A percentile compares a stretch with the other conserved stretches of the same genome.
These are phyloP conservation scores for Nicotiana obtusifolia DNA, from an alignment of 257 asterid genomes.

Conservation along the genomic window DNA sequence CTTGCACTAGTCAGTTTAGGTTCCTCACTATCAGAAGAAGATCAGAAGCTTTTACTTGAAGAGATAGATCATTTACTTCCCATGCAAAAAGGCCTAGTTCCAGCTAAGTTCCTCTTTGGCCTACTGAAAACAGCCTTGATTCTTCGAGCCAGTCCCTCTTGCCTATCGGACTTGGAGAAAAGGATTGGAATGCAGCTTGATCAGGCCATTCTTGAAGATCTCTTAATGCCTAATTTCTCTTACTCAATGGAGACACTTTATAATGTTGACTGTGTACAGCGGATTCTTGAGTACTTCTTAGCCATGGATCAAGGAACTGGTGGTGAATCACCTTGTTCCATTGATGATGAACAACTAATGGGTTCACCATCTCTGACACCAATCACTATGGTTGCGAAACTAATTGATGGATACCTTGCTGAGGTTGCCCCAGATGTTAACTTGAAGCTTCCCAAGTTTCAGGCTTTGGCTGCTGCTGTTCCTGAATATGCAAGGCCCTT, in stretches of 20 bases:
- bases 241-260: constrained; percentile 92
- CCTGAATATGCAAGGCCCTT: constrained; percentile 93
- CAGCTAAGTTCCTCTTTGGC: constrained; percentile 69
- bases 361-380: constrained; percentile 89
- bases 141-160: constrained; percentile 53
- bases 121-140: constrained; percentile 81
- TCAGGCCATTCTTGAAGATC: constrained; percentile 91
- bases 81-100: constrained; percentile 70
- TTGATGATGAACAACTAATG: constrained; percentile 64
- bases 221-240: constrained; percentile 78
- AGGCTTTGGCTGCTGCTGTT: constrained; percentile 75
- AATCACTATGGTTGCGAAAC: constrained; percentile 85
- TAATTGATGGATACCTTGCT: constrained; percentile 85
- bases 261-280: constrained; percentile 80
- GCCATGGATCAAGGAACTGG: constrained; percentile 66
- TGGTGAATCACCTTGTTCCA: constrained; percentile 73
- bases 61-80: constrained; percentile 76
- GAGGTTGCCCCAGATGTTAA: constrained; percentile 95
- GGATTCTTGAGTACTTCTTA: constrained; percentile 84
- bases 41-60: constrained; percentile 76
- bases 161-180: constrained; percentile 63
- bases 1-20: constrained; percentile 31
- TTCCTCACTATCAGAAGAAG: constrained; percentile 60
- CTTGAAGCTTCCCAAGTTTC: constrained; percentile 84
- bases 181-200: constrained; percentile 92